Conservation (phyloP, 768 basidiomycete species). For the Rickenella mellea region DNA sequence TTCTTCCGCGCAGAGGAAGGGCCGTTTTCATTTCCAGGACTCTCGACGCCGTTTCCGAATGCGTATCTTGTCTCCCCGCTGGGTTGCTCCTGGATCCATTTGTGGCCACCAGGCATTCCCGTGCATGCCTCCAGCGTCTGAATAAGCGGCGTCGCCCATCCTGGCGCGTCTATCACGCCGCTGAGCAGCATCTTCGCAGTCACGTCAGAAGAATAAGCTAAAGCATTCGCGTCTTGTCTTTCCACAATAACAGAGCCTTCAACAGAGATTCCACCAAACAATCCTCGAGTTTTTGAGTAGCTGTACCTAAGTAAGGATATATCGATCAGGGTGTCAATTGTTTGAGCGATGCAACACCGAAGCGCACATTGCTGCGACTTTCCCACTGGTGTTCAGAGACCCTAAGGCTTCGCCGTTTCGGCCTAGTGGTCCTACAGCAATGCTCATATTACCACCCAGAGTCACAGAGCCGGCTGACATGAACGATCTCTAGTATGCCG, state of each 20-base stretch:
- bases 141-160: slow-evolving; percentile 72
- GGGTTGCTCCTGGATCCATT: slow-evolving; percentile 54
- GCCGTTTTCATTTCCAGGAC: slow-evolving; percentile 24
- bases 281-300: slow-evolving; percentile 85
- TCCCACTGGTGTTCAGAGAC: slow-evolving; percentile 74
- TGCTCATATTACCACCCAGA: slow-evolving; percentile 82
- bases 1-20: slow-evolving; percentile 36
- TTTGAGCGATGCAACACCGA: background rate
- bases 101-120: slow-evolving; percentile 53
- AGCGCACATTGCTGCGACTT: slow-evolving; percentile 85
- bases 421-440: slow-evolving; percentile 86
- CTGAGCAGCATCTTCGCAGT: slow-evolving; percentile 73
- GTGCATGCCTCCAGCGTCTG: slow-evolving; percentile 66
- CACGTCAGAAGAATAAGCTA: slow-evolving; percentile 71
- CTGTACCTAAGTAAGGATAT: slow-evolving; percentile 63
- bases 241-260: slow-evolving; percentile 91
- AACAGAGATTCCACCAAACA: slow-evolving; percentile 86
- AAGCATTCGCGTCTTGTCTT: slow-evolving; percentile 83
- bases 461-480: slow-evolving; percentile 92
- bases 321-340: too few relatives aligned
- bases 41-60: slow-evolving; percentile 43
- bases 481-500: slow-evolving; percentile 56
- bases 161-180: slow-evolving; percentile 63
- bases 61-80: slow-evolving; percentile 37
- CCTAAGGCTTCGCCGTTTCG: slow-evolving; percentile 92